Evolutionary conservation across 805 yeast species (phyloP).

Genomic region (Candida nemodendra): DNA sequence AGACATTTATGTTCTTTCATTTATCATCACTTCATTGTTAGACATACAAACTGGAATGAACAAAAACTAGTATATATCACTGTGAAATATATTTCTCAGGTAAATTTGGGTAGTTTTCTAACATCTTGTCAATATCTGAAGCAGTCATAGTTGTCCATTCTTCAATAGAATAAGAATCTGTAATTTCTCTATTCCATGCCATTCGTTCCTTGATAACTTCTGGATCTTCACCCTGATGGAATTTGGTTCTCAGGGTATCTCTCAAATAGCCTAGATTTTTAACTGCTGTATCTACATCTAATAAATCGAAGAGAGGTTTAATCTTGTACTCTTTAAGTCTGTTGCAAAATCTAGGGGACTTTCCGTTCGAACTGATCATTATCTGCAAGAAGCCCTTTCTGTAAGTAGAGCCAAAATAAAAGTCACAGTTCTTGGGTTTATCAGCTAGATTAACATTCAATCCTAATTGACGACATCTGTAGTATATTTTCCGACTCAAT

Average conservation of each 20-base stretch:
- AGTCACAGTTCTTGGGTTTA: conserved; percentile 80
- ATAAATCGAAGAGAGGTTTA: conserved; percentile 38
- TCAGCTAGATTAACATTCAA: conserved; percentile 80
- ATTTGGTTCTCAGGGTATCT: conserved; percentile 41
- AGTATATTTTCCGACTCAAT: conserved; percentile 55
- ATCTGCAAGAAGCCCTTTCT: conserved; percentile 72
- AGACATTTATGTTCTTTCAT: no score
- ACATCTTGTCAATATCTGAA: conserved; percentile 38
- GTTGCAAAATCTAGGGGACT: conserved; percentile 72
- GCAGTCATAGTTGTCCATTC: conserved; percentile 55
- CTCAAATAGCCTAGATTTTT: conserved; percentile 59
- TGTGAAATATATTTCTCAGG: conserved; percentile 41
- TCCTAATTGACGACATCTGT: conserved; percentile 41
- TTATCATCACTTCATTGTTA: no score
- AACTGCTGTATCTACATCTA: conserved; percentile 53
- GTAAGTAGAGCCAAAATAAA: conserved; percentile 79
- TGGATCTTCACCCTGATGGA: conserved; percentile 44
- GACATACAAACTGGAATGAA: conserved; percentile 1
- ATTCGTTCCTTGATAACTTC: conserved; percentile 58
- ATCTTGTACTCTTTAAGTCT: conserved; percentile 58
- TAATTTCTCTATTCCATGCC: conserved; percentile 66
- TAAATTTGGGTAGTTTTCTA: conserved; percentile 48
- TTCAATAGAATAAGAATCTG: conserved; percentile 56
- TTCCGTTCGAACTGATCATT: conserved; percentile 82
- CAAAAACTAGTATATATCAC: no score